A percentile compares a stretch with the other conserved stretches of the same genome.
These are phyloP conservation scores for Podila clonocystis DNA, from an alignment of 192 early-diverging fungal genomes.

Conservation along the genomic window DNA sequence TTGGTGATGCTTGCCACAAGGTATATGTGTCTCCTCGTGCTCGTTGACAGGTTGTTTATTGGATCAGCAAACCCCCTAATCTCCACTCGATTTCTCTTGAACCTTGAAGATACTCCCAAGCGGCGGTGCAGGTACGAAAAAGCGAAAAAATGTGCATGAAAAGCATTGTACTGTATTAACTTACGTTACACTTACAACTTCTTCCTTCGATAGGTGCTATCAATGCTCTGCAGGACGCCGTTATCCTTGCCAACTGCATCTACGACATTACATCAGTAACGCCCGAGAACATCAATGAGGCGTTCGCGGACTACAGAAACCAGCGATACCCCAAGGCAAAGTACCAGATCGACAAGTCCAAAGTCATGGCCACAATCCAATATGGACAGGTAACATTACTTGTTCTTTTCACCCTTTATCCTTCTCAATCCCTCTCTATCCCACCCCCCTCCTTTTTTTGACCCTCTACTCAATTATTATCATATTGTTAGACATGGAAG, in stretches of 20 bases:
- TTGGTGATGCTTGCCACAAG: constrained; percentile 4
- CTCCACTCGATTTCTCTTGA: neutral
- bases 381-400: neutral
- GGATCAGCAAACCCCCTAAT: neutral
- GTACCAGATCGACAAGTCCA: constrained; percentile 5
- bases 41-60: neutral
- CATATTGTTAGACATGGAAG: neutral
- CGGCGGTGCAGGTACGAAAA: neutral
- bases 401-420: neutral
- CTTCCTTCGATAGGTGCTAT: neutral
- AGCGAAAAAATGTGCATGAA: neutral
- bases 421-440: no score
- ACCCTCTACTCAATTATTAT: neutral
- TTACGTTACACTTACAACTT: no score
- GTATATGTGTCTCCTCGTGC: neutral
- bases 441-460: neutral
- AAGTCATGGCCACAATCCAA: constrained; percentile 3
- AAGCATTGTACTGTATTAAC: no score
- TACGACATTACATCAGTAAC: neutral
- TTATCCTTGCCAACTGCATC: constrained; percentile 1
- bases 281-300: neutral
- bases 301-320: neutral
- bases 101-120: neutral
- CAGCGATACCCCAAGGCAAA: constrained; percentile 2
- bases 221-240: constrained; percentile 4